Evolutionary conservation across 768 basidiomycete species (phyloP), one percentile per base, ranked within the genome.

Genomic region (Agrocybe chaxingu): DNA sequence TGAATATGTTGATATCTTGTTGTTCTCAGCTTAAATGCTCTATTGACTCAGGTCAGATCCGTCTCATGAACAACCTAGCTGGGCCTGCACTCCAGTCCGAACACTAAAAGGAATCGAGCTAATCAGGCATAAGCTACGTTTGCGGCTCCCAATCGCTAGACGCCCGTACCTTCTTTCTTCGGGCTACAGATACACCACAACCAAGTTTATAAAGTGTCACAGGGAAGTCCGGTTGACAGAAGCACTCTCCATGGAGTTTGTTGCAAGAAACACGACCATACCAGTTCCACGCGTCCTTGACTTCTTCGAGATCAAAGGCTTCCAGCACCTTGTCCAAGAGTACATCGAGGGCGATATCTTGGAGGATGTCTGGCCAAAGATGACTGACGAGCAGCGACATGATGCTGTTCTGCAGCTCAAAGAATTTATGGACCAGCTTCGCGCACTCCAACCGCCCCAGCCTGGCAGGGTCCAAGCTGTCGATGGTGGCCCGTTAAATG

Each of bases 251-350:
- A 57, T 64, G 51, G 44, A 49, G n/a, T 65, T 55, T 45, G 42
- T 65, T 16, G 37, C 50, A 11, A 42, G 54, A 44, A 53, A 64
- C 45, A 64, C 64, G 1, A 41, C 56, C 7, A 60, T 64, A 6
- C 62, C 63, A 16, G 51, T 64, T 8, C 59, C 63, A 31, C 52
- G 51, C 18, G 55, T 63, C 12, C 41, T 52, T 10, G 56, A 58
- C 7, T 42, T 52, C 37, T 45, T 51, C 9, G 16, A 33, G 32
- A 30, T 45, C 32, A 41, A 46, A 3, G 53, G 50, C 2, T 10
- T 11, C 19, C 42, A 9, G 9, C 45, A 54, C 37, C 42, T 66
- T 3, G 32, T 60, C 19, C 55, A 56, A 54, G 55, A 64, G 7
- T 61, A 42, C 30, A 42, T 66, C 9, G 50, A 61, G 5, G 61